Evolutionary conservation across 2,329 filamentous ascomycete genomes (phyloP).

Genomic region (Colletotrichum noveboracense): DNA sequence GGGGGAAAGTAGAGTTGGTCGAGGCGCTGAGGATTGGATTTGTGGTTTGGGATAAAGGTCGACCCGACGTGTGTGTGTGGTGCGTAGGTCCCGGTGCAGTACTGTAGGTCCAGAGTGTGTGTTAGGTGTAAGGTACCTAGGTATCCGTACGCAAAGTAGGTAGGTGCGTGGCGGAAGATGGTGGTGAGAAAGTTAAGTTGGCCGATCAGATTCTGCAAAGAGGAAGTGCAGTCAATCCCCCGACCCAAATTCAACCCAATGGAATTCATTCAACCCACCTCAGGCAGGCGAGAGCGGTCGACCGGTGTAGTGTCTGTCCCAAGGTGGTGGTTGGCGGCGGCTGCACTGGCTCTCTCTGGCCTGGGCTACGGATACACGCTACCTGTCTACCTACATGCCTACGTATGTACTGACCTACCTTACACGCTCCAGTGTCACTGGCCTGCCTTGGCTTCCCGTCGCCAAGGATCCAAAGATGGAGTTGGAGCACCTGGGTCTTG

Average conservation of each 20-base stretch:
- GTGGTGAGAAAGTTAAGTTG: conserved; percentile 16
- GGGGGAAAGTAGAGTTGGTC: background rate
- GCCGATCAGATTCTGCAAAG: conserved; percentile 13
- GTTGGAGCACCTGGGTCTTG: background rate
- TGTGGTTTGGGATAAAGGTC: background rate
- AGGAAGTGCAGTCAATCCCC: background rate
- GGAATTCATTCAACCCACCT: background rate
- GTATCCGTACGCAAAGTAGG: background rate
- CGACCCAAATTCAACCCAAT: background rate
- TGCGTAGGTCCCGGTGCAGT: background rate
- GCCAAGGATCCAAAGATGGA: conserved; percentile 21
- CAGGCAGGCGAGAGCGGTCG: background rate
- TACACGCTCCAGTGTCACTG: background rate
- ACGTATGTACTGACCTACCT: background rate
- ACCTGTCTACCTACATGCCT: background rate
- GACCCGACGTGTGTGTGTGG: background rate
- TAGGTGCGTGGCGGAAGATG: background rate
- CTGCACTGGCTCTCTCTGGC: background rate
- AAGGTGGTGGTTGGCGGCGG: conserved; percentile 14
- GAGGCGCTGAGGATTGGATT: background rate
- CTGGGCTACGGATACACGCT: background rate
- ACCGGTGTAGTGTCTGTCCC: background rate
- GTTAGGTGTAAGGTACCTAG: background rate
- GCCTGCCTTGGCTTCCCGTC: background rate
- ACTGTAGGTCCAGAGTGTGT: background rate